phyloP scores from a whole-genome alignment of 2,329 filamentous ascomycete species.

The Drechmeria coniospora region DNA sequence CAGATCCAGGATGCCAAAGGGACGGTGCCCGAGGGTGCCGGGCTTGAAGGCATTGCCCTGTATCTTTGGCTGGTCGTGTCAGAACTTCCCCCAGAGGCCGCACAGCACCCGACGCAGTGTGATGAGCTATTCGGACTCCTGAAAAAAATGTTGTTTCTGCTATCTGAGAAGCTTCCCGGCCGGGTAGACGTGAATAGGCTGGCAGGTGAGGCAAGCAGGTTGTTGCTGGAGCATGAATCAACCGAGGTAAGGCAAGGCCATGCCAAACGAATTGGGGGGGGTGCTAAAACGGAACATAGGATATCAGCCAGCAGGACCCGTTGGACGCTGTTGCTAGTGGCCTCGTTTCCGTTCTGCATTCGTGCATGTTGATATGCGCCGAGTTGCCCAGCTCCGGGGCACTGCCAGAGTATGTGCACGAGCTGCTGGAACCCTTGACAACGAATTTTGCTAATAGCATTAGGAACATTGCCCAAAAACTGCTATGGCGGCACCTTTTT shows the following conservation, averaged over 20 bases:
- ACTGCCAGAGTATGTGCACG: slow-evolving; percentile 12
- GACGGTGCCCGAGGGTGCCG: neutral
- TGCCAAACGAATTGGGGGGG: too few species aligned
- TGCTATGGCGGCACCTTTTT: slow-evolving; percentile 54
- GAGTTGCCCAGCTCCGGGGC: slow-evolving; percentile 9
- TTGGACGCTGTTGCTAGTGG: slow-evolving; percentile 15
- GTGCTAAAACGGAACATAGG: slow-evolving; percentile 8
- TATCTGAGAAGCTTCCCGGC: slow-evolving; percentile 12
- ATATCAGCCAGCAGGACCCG: slow-evolving; percentile 12
- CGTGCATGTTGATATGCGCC: slow-evolving; percentile 15
- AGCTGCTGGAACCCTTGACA: neutral
- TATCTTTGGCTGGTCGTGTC: slow-evolving; percentile 18
- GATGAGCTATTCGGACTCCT: slow-evolving; percentile 30
- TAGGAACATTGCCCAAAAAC: slow-evolving; percentile 16
- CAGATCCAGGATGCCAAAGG: neutral
- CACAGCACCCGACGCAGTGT: slow-evolving; percentile 18
- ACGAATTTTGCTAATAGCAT: slow-evolving; percentile 3
- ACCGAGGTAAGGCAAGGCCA: slow-evolving; percentile 19
- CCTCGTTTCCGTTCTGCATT: slow-evolving; percentile 13
- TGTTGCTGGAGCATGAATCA: slow-evolving; percentile 23
- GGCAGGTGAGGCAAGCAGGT: slow-evolving; percentile 13
- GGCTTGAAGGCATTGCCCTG: slow-evolving; percentile 5
- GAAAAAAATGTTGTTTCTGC: slow-evolving; percentile 21
- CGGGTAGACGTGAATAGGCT: slow-evolving; percentile 16
- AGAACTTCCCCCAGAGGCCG: slow-evolving; percentile 18